These are phyloP conservation scores for Cordyceps javanica DNA, from an alignment of 2,329 filamentous ascomycete genomes.

Conservation along the genomic window DNA sequence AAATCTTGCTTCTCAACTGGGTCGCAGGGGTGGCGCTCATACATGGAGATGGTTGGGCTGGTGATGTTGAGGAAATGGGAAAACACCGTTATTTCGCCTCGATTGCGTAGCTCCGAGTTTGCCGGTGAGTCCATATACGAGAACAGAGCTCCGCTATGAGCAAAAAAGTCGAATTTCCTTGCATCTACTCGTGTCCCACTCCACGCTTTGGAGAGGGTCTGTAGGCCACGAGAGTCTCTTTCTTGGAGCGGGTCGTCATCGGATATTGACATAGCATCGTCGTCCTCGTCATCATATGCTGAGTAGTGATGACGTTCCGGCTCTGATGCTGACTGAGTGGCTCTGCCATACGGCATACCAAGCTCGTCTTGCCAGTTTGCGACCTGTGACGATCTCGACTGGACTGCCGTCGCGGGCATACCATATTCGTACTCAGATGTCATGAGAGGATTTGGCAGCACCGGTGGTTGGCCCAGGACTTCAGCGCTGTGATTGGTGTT, in stretches of 20 bases:
- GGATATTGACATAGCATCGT: constrained; percentile 13
- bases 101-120: constrained; percentile 71
- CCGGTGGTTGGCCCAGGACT: neutral
- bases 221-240: neutral
- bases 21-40: constrained; percentile 75
- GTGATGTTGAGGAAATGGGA: constrained; percentile 89
- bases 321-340: neutral
- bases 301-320: neutral
- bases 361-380: neutral
- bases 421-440: neutral
- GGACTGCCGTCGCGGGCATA: neutral
- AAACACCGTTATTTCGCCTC: constrained; percentile 75
- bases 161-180: constrained; percentile 38
- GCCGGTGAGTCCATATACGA: constrained; percentile 60
- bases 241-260: constrained; percentile 8
- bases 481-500: neutral
- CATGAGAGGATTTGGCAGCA: constrained; percentile 5
- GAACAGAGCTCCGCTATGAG: constrained; percentile 47
- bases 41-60: constrained; percentile 78
- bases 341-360: neutral
- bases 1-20: constrained; percentile 54
- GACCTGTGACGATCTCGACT: neutral
- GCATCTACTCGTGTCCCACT: constrained; percentile 38
- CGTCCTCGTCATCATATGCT: constrained; percentile 12
- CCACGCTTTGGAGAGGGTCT: neutral